Percentiles rank a stretch among this genome's conserved stretches.
Conservation (phyloP, 805 yeast species). For the Millerago galiae region DNA sequence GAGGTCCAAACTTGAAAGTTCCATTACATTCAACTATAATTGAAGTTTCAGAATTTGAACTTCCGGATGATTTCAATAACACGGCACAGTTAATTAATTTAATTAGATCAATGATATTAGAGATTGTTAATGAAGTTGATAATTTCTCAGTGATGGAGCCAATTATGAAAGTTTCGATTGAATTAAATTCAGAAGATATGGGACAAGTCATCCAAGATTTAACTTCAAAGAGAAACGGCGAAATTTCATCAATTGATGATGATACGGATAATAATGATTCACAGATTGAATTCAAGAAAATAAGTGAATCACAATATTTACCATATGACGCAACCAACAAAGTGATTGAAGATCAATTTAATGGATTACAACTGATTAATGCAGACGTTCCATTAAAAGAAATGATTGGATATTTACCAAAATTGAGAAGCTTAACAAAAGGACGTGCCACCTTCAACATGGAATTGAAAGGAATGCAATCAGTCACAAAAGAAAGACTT, state of each 20-base stretch:
- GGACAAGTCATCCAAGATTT: conserved; percentile 85
- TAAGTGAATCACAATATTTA: conserved; percentile 57
- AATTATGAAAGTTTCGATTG: conserved; percentile 68
- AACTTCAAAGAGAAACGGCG: conserved; percentile 71
- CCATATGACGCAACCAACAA: conserved; percentile 66
- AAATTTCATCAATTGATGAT: conserved; percentile 66
- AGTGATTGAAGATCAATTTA: conserved; percentile 14
- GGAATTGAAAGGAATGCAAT: conserved; percentile 69
- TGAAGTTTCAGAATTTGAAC: conserved; percentile 38
- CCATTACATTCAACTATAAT: conserved; percentile 59
- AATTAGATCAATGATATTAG: conserved; percentile 39
- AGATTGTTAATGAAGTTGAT: conserved; percentile 27
- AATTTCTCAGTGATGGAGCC: conserved; percentile 73
- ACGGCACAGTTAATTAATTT: conserved; percentile 36
- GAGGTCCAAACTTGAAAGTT: conserved; percentile 48
- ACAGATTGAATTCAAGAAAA: conserved; percentile 42
- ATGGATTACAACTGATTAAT: conserved; percentile 42
- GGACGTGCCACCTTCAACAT: conserved; percentile 84
- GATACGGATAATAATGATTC: conserved; percentile 34
- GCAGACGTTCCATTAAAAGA: conserved; percentile 83
- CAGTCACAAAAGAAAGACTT: conserved; percentile 50
- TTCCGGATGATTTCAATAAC: conserved; percentile 44
- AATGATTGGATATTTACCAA: conserved; percentile 83
- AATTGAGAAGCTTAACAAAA: conserved; percentile 75
- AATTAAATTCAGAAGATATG: conserved; percentile 61